Conservation (phyloP, 768 basidiomycete species). For the Termitomyces sp. region DNA sequence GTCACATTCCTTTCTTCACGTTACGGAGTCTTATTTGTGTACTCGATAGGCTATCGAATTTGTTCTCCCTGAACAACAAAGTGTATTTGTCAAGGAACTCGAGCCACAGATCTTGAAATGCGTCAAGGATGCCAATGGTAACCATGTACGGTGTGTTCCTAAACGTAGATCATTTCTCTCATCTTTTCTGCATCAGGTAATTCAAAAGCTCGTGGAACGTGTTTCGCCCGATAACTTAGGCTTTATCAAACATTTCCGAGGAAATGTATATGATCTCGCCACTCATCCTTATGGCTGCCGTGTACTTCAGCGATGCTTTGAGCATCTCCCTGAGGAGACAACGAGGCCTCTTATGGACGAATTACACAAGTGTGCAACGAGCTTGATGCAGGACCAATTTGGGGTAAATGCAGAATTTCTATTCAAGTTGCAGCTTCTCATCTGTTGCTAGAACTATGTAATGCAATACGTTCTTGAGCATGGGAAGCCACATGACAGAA, state of each 20-base stretch:
- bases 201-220: conserved; percentile 84
- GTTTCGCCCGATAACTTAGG: conserved; percentile 71
- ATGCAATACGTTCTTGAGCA: conserved; percentile 89
- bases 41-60: conserved; percentile 76
- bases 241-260: conserved; percentile 73
- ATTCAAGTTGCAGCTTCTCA: conserved; percentile 9
- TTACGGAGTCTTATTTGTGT: conserved; percentile 6
- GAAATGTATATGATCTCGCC: conserved; percentile 74
- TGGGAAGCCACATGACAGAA: conserved; percentile 65
- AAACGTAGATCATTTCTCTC: not conserved
- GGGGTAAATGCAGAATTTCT: conserved; percentile 51
- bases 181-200: conserved; percentile 43
- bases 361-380: conserved; percentile 49
- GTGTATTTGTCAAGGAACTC: conserved; percentile 68
- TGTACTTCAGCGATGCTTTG: conserved; percentile 89
- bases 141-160: conserved; percentile 65
- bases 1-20: not conserved
- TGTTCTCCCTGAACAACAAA: conserved; percentile 74
- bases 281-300: conserved; percentile 93
- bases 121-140: conserved; percentile 89
- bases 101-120: conserved; percentile 78
- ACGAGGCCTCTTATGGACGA: conserved; percentile 77
- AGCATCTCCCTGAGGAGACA: conserved; percentile 68
- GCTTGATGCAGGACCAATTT: conserved; percentile 32
- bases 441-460: conserved; percentile 73